These are phyloP conservation scores for Camellia lanceoleosa DNA, from an alignment of 148 eudicot species.

Conservation along the genomic window DNA sequence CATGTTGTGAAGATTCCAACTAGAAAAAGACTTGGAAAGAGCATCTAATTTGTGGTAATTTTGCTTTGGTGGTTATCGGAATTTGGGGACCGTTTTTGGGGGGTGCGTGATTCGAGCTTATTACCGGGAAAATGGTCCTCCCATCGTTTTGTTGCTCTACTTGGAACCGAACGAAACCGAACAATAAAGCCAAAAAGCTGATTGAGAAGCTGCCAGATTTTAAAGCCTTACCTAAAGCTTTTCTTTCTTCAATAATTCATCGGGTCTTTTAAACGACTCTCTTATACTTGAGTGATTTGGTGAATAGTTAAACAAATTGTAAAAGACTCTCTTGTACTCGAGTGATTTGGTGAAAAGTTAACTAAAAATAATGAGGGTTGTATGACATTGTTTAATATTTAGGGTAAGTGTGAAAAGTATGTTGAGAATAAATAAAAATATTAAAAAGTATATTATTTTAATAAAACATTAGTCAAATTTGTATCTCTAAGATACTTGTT, in stretches of 20 bases:
- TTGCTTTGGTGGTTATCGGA: not conserved
- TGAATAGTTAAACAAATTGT: too few relatives aligned
- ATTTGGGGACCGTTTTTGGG: constrained; percentile 11
- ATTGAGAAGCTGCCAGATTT: constrained; percentile 7
- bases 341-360: too few relatives aligned
- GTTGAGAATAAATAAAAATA: too few relatives aligned
- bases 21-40: constrained; percentile 7
- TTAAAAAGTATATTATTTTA: too few relatives aligned
- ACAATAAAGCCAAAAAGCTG: not conserved
- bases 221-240: not conserved
- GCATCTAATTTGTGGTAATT: not conserved
- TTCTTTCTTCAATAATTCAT: not conserved
- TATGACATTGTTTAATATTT: too few relatives aligned
- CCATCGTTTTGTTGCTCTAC: constrained; percentile 7
- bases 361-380: too few relatives aligned
- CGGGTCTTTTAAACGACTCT: too few relatives aligned
- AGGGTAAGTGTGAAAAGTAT: too few relatives aligned
- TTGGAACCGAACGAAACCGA: constrained; percentile 14
- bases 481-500: too few relatives aligned
- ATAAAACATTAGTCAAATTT: too few relatives aligned
- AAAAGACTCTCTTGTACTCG: too few relatives aligned
- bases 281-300: too few relatives aligned
- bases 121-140: constrained; percentile 12
- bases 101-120: constrained; percentile 4
- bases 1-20: constrained; percentile 1